Base-by-base conservation (phyloP, 1,284 basidiomycete species). In the Puccinia triticina region DNA sequence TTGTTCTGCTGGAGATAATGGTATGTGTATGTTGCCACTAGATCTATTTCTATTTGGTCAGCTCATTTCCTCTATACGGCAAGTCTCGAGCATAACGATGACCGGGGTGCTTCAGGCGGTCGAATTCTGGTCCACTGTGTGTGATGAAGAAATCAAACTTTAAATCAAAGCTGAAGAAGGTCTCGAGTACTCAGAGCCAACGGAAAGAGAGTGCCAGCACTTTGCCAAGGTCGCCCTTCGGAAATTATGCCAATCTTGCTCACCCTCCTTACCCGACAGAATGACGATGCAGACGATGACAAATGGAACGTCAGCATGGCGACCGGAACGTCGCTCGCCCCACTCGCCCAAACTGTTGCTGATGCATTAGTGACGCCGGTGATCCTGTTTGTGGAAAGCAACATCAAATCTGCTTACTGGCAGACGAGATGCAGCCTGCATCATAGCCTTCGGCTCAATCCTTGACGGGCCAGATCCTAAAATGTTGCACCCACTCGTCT, bases 291-390 rank as follows among this genome's bases (percentile, higher is more conserved):
- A 0, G 96, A 97, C 83, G 96, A 98, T 85, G 97, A 98, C 86
- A 97, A 99, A 87, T 99, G 96, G 97, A 97, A 96, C 86, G 92
- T 96, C 66, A 92, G 95, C 40, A 98, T 98, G 95, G 94, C 97
- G 26, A 95, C 95, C n/a, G 95, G 93, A 34, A 96, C 94, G 0
- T 98, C 95, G 87, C 90, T 99, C 72, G 90, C 91, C 55, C 91
- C 96, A 59, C 91, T 99, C 81, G 94, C 97, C 0, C 92, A 92
- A 84, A 94, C 95, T 55, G 95, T 98, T 21, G 91, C 93, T 82
- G 96, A 99, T 87, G 90, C 91, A 32, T 94, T 99, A 84, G 96
- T 99, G 12, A 91, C 93, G 8, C 91, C 92, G 8, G 94, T 98
- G 79, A 95, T 99, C 83, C 96, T 96, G 2, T 99, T 98, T 90